Evolutionary conservation across 2,329 filamentous ascomycete genomes (phyloP).

Genomic region (Hypoxylon sp.): DNA sequence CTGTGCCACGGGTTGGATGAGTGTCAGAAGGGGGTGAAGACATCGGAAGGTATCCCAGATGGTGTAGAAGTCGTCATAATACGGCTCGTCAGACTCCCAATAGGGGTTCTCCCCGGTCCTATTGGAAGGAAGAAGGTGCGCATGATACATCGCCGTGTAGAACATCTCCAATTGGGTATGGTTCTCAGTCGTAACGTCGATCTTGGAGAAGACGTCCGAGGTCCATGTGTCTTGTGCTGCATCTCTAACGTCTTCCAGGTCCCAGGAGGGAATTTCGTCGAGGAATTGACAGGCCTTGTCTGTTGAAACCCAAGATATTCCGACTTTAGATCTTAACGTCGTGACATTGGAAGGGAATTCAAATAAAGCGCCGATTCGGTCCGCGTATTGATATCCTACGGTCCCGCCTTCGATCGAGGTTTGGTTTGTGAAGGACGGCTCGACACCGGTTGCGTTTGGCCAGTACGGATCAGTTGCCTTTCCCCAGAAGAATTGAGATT

Average conservation of each 20-base stretch:
- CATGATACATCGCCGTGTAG: slow-evolving; percentile 71
- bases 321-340: slow-evolving; percentile 63
- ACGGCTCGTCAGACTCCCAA: slow-evolving; percentile 68
- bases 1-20: slow-evolving; percentile 66
- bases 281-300: slow-evolving; percentile 64
- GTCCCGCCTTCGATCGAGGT: slow-evolving; percentile 65
- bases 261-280: slow-evolving; percentile 60
- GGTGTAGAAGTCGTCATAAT: slow-evolving; percentile 72
- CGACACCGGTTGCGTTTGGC: slow-evolving; percentile 51
- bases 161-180: slow-evolving; percentile 64
- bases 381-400: slow-evolving; percentile 64
- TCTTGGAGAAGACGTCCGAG: slow-evolving; percentile 60
- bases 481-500: slow-evolving; percentile 56
- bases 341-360: slow-evolving; percentile 56
- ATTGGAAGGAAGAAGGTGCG: slow-evolving; percentile 72
- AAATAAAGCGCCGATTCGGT: slow-evolving; percentile 66
- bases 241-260: slow-evolving; percentile 56
- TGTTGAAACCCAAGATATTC: slow-evolving; percentile 63
- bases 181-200: slow-evolving; percentile 58
- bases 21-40: slow-evolving; percentile 65
- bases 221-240: slow-evolving; percentile 61
- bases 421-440: slow-evolving; percentile 63
- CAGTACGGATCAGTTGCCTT: slow-evolving; percentile 62
- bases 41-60: slow-evolving; percentile 69
- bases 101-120: slow-evolving; percentile 70